phyloP scores from a whole-genome alignment of 2,329 filamentous ascomycete species.

The Nannizziopsis barbatae region DNA sequence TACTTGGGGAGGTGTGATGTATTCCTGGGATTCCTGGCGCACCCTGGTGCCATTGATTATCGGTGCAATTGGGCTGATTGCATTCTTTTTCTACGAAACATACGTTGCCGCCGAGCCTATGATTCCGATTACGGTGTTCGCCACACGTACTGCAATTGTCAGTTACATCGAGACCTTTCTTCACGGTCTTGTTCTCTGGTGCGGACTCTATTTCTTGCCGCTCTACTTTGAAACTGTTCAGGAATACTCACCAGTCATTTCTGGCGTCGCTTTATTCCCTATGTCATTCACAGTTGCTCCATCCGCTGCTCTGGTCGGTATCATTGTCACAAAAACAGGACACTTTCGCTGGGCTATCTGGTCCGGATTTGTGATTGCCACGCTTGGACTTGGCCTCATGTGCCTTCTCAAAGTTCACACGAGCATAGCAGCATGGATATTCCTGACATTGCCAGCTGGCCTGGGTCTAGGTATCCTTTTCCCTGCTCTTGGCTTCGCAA shows the following conservation, averaged over 20 bases:
- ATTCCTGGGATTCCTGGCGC: slow-evolving; percentile 51
- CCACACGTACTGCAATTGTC: slow-evolving; percentile 38
- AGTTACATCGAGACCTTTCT: slow-evolving; percentile 45
- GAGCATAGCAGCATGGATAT: slow-evolving; percentile 45
- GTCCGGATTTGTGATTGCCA: slow-evolving; percentile 50
- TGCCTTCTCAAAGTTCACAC: slow-evolving; percentile 33
- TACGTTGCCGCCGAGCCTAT: slow-evolving; percentile 42
- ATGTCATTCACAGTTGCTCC: slow-evolving; percentile 54
- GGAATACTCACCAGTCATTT: slow-evolving; percentile 42
- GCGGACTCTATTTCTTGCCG: slow-evolving; percentile 46
- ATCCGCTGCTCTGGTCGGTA: slow-evolving; percentile 42
- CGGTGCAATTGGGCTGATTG: slow-evolving; percentile 42
- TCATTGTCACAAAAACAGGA: slow-evolving; percentile 43
- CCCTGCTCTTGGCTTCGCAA: slow-evolving; percentile 50
- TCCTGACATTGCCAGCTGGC: slow-evolving; percentile 49
- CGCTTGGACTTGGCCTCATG: slow-evolving; percentile 46
- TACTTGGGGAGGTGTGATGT: slow-evolving; percentile 56
- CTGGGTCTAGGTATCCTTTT: slow-evolving; percentile 55
- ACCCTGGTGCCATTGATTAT: slow-evolving; percentile 52
- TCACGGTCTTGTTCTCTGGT: slow-evolving; percentile 43
- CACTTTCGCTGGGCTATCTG: slow-evolving; percentile 52
- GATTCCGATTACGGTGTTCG: slow-evolving; percentile 37
- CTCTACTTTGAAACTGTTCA: slow-evolving; percentile 38
- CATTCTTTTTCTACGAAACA: slow-evolving; percentile 46
- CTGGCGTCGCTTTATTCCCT: slow-evolving; percentile 48